Evolutionary conservation across 441 rosid species (phyloP).

Genomic region (Erysimum cheiri): DNA sequence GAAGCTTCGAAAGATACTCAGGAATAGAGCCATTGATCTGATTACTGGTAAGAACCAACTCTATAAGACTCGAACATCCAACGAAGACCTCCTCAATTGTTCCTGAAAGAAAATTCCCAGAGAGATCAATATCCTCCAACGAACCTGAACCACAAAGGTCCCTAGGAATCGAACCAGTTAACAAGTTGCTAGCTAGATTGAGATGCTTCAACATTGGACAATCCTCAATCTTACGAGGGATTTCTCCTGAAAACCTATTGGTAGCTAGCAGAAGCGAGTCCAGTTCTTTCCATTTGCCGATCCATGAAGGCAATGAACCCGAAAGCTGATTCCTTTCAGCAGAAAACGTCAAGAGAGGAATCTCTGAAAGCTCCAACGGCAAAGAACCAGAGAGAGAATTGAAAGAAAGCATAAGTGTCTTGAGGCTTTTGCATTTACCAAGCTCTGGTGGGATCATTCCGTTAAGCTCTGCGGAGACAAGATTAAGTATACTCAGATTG

Average conservation of each 20-base stretch:
- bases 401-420: constrained; percentile 68
- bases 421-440: constrained; percentile 69
- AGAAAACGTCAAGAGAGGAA: constrained; percentile 71
- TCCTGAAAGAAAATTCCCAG: constrained; percentile 66
- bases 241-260: constrained; percentile 62
- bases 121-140: constrained; percentile 64
- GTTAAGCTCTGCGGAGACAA: constrained; percentile 63
- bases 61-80: constrained; percentile 65
- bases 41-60: constrained; percentile 64
- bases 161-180: constrained; percentile 68
- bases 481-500: constrained; percentile 59
- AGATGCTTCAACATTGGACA: constrained; percentile 66
- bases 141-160: constrained; percentile 73
- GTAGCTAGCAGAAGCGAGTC: constrained; percentile 68
- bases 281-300: constrained; percentile 69
- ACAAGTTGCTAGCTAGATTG: constrained; percentile 61
- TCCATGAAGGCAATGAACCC: constrained; percentile 77
- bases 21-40: constrained; percentile 69
- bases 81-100: constrained; percentile 62
- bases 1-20: constrained; percentile 70
- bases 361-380: constrained; percentile 66
- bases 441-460: constrained; percentile 82
- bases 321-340: constrained; percentile 83
- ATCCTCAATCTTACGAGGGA: constrained; percentile 67
- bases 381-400: constrained; percentile 72